These are phyloP conservation scores for Eryngium alpinum DNA, from an alignment of 140 eudicot genomes.

Conservation along the genomic window DNA sequence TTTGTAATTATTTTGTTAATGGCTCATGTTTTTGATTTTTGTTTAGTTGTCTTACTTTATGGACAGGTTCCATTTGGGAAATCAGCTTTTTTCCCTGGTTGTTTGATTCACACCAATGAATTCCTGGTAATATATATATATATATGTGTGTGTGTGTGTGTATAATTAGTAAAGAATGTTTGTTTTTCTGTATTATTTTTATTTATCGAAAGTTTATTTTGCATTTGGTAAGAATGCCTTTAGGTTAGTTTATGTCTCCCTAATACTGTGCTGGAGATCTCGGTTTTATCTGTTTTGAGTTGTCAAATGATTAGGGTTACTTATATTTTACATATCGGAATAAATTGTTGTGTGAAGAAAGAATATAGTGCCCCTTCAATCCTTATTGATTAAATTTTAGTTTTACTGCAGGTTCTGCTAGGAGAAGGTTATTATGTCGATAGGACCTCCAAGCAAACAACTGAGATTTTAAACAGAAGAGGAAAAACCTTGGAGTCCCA, in stretches of 20 bases:
- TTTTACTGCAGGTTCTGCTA: conserved; percentile 57
- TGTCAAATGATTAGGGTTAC: no score
- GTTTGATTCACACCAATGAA: conserved; percentile 78
- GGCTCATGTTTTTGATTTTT: neutral
- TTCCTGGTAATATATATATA: conserved; percentile 42
- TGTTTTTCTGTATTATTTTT: neutral
- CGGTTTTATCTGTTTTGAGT: no score
- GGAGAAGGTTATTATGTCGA: conserved; percentile 89
- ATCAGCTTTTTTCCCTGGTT: conserved; percentile 90
- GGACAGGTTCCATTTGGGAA: conserved; percentile 83
- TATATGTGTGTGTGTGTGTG: neutral
- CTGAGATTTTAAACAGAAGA: conserved; percentile 83
- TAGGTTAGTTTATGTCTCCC: neutral
- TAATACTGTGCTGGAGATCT: neutral
- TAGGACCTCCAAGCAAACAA: conserved; percentile 83
- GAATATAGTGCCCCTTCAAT: neutral
- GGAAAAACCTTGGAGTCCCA: conserved; percentile 63
- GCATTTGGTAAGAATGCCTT: neutral
- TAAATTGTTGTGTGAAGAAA: neutral
- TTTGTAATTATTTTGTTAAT: no score
- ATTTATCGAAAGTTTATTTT: neutral
- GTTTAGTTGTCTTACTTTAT: neutral
- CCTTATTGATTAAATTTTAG: conserved; percentile 15
- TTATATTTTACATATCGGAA: neutral
- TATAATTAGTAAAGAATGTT: neutral